Evolutionary conservation across 208 protist genomes (phyloP), one percentile per base, ranked within the genome.

Genomic region (Wallacemonas sp.): DNA sequence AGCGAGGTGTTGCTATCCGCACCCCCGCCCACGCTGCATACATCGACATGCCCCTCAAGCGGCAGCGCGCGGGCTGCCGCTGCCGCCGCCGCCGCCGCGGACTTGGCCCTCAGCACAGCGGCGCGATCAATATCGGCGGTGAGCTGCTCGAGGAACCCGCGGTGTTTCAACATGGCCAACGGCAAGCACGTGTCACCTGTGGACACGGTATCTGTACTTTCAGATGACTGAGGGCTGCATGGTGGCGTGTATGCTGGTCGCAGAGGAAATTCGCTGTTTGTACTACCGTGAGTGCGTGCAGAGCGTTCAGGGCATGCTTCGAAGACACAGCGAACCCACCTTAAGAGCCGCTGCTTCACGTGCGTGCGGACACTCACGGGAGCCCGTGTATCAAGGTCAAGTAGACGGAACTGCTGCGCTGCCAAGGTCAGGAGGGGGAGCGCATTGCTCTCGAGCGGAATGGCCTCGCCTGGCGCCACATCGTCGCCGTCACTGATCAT

Each of bases 141-240:
- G 30, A 58, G 51, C 8, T 58, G 26, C 51, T 58, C 51, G 15
- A 58, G 51, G 31, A 42, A 58, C 17, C 51, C 51, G 3, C 28
- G 51, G 51, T 58, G 51, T 31, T 21, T 58, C 51, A 58, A 31
- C 30, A 58, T 58, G 11, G 51, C 51, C 51, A 38, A 27, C 4
- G 51, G 30, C 30, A 58, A 8, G 12, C 15, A 26, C 8, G 30
- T 58, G 28, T 58, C 51, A 8, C 17, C 36, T 17, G 14, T 14
- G 36, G 36, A 6, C 6, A 6, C 36, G 14, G 36, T 14, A 6
- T 41, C 36, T n/a, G n/a, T n/a, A n/a, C n/a, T n/a, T n/a, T n/a
- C n/a, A n/a, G n/a, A n/a, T n/a, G n/a, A n/a, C n/a, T n/a, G n/a
- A n/a, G n/a, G n/a, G n/a, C n/a, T n/a, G n/a, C n/a, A n/a, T n/a